phyloP scores from a whole-genome alignment of 1,139 yeast genomes.

The Sugiyamaella paludigena region DNA sequence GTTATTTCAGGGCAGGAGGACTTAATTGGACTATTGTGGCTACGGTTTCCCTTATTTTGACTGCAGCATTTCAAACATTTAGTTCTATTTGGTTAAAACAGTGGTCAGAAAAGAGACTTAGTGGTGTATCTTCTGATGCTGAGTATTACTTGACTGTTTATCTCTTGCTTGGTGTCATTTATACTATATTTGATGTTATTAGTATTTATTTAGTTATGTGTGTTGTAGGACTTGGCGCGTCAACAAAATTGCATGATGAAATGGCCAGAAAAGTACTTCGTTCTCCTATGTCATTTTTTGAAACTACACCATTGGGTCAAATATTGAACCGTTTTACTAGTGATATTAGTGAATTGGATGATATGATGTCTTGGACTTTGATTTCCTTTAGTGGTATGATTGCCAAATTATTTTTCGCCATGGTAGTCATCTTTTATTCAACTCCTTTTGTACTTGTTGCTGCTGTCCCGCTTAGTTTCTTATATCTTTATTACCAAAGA shows the following conservation, averaged over 20 bases:
- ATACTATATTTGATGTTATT: slow-evolving; percentile 55
- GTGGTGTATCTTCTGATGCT: slow-evolving; percentile 68
- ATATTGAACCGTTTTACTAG: slow-evolving; percentile 89
- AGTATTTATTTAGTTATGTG: slow-evolving; percentile 77
- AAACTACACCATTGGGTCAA: slow-evolving; percentile 95
- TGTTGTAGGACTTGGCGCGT: slow-evolving; percentile 78
- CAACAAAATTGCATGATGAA: slow-evolving; percentile 66
- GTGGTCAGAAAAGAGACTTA: slow-evolving; percentile 88
- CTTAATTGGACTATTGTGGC: slow-evolving; percentile 61
- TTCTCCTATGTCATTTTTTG: slow-evolving; percentile 97
- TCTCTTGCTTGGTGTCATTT: slow-evolving; percentile 65
- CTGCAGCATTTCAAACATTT: slow-evolving; percentile 59
- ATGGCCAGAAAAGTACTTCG: slow-evolving; percentile 81
- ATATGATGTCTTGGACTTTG: slow-evolving; percentile 77
- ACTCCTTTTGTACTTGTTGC: slow-evolving; percentile 84
- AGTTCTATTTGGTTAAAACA: slow-evolving; percentile 90
- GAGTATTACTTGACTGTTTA: slow-evolving; percentile 69
- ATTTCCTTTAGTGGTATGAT: slow-evolving; percentile 73
- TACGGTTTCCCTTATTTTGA: slow-evolving; percentile 43
- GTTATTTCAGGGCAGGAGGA: slow-evolving; percentile 86
- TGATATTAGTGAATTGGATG: slow-evolving; percentile 91
- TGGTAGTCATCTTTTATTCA: slow-evolving; percentile 74
- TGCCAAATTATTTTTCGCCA: slow-evolving; percentile 72
- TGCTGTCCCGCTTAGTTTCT: slow-evolving; percentile 63
- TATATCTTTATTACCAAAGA: slow-evolving; percentile 83